A percentile compares a stretch with the other conserved stretches of the same genome.
Conservation (phyloP, 169 alveolate genomes). For the Plasmodium yoelii region DNA sequence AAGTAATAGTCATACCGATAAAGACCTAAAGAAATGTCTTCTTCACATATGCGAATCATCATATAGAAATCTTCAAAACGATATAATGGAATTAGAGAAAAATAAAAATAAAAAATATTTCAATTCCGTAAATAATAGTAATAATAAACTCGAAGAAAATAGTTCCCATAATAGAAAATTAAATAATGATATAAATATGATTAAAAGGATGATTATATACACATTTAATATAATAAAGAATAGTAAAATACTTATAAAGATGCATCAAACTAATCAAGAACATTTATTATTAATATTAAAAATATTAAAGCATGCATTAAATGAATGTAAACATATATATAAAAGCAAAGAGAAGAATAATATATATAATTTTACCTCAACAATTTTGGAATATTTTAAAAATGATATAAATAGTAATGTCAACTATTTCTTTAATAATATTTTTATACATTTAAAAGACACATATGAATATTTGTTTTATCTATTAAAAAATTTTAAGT, state of each 20-base stretch:
- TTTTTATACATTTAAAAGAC: constrained; percentile 58
- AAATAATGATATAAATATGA: constrained; percentile 29
- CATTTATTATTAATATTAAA: constrained; percentile 61
- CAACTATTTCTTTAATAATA: constrained; percentile 50
- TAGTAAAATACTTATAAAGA: constrained; percentile 48
- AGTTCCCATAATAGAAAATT: constrained; percentile 17
- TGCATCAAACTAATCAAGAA: constrained; percentile 75
- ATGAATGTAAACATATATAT: constrained; percentile 74
- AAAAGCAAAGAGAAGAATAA: constrained; percentile 65
- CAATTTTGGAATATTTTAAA: constrained; percentile 75
- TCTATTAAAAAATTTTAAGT: constrained; percentile 50
- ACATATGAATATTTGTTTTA: constrained; percentile 75
- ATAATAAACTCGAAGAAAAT: background rate
- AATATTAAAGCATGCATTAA: constrained; percentile 58
- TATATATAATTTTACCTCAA: constrained; percentile 48
- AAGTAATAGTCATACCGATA: background rate
- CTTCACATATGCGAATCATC: constrained; percentile 72
- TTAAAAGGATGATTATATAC: constrained; percentile 68
- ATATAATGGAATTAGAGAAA: constrained; percentile 61
- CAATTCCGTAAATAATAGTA: background rate
- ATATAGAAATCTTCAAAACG: constrained; percentile 63
- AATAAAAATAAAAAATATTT: constrained; percentile 39
- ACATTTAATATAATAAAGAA: constrained; percentile 70
- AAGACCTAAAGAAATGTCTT: constrained; percentile 44
- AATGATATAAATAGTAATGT: constrained; percentile 70